These are phyloP conservation scores for Pseudocercospora crystallina DNA, from an alignment of 2,329 filamentous ascomycete genomes.

Conservation along the genomic window DNA sequence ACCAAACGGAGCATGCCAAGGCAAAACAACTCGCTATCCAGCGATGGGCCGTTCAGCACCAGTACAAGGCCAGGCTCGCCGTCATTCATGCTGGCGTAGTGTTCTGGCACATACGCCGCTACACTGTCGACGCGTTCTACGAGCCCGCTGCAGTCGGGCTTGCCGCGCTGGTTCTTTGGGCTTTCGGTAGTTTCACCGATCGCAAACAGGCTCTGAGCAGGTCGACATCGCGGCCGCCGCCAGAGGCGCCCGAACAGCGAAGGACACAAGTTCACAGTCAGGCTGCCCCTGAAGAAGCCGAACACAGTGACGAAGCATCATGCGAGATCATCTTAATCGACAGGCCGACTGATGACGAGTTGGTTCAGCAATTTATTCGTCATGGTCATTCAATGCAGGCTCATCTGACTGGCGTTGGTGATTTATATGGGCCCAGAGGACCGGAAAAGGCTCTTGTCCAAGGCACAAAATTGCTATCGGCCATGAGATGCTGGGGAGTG, in stretches of 20 bases:
- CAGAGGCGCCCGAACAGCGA: not conserved
- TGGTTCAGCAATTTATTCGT: conserved; percentile 57
- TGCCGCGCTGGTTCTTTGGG: conserved; percentile 65
- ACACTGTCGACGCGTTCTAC: conserved; percentile 55
- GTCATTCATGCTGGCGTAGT: conserved; percentile 54
- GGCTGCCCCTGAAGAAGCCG: conserved; percentile 4
- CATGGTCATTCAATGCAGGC: conserved; percentile 52
- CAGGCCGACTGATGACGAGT: conserved; percentile 57
- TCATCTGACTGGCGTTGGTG: conserved; percentile 54
- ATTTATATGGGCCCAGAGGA: conserved; percentile 44
- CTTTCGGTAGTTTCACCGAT: conserved; percentile 43
- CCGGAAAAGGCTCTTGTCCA: conserved; percentile 40
- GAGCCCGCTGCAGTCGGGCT: conserved; percentile 67
- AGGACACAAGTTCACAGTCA: not conserved
- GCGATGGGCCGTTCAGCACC: conserved; percentile 53
- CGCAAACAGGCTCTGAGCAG: not conserved
- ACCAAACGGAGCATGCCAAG: conserved; percentile 2
- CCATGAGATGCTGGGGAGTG: conserved; percentile 22
- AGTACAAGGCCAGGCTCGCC: conserved; percentile 58
- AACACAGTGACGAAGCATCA: conserved; percentile 14
- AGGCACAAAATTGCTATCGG: conserved; percentile 39
- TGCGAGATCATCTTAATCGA: conserved; percentile 52
- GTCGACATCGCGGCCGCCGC: not conserved
- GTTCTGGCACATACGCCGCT: conserved; percentile 55
- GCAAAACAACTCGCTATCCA: conserved; percentile 31